phyloP scores from a whole-genome alignment of 352 stramenopile species.

The Globisporangium acanthophoron region DNA sequence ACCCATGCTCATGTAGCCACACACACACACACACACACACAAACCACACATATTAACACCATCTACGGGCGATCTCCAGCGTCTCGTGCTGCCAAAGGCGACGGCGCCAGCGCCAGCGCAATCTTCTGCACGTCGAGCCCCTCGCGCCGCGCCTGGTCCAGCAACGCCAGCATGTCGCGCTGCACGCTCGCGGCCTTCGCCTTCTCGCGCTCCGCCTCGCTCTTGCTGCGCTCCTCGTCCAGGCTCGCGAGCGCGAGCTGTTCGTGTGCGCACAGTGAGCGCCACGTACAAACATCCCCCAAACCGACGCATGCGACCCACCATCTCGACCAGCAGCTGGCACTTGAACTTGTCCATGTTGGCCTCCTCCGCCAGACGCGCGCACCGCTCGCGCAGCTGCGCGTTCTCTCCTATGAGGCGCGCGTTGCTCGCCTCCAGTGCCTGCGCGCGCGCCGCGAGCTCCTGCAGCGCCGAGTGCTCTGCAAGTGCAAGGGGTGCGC shows the following conservation, averaged over 20 bases:
- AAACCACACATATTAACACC: not conserved
- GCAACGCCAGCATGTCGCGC: conserved; percentile 57
- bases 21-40: too few species aligned
- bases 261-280: too few species aligned
- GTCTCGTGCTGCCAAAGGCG: not conserved
- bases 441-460: conserved; percentile 21
- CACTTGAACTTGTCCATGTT: conserved; percentile 90
- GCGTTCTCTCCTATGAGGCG: conserved; percentile 57
- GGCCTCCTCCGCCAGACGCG: conserved; percentile 64
- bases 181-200: conserved; percentile 50
- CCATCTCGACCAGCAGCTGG: conserved; percentile 85
- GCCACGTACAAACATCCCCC: not conserved
- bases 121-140: conserved; percentile 65
- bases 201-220: conserved; percentile 58
- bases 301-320: conserved; percentile 9
- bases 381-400: conserved; percentile 46
- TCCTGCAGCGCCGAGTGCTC: conserved; percentile 55
- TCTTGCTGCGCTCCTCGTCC: conserved; percentile 65
- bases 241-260: conserved; percentile 79
- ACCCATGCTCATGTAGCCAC: too few species aligned
- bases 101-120: conserved; percentile 20
- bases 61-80: not conserved
- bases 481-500: conserved; percentile 6
- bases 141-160: conserved; percentile 62
- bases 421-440: conserved; percentile 38